Percentiles rank a stretch among this genome's conserved stretches.
These are phyloP conservation scores for Fusarium sp. DNA, from an alignment of 2,329 filamentous ascomycete species.

Conservation along the genomic window DNA sequence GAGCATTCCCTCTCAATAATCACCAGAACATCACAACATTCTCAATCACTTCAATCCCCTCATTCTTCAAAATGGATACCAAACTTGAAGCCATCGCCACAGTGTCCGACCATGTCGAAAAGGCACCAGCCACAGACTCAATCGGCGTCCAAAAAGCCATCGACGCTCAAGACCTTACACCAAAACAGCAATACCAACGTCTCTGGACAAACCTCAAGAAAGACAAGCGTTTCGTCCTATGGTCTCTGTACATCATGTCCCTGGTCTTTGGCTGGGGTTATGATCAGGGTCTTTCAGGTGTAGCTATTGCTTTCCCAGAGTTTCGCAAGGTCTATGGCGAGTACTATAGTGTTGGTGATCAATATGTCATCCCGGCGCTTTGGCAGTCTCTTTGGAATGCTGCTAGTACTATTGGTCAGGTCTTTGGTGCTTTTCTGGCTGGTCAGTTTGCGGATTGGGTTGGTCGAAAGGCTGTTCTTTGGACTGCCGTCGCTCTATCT, in stretches of 20 bases:
- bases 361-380: slow-evolving; percentile 51
- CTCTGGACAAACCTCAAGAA: slow-evolving; percentile 49
- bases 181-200: slow-evolving; percentile 45
- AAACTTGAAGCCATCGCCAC: slow-evolving; percentile 7
- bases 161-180: slow-evolving; percentile 37
- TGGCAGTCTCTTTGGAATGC: slow-evolving; percentile 56
- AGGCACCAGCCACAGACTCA: neutral
- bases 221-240: slow-evolving; percentile 45
- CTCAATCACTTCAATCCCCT: neutral
- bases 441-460: slow-evolving; percentile 45
- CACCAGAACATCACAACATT: neutral
- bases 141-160: slow-evolving; percentile 18
- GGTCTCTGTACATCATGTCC: slow-evolving; percentile 49
- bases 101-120: slow-evolving; percentile 18
- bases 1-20: neutral
- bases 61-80: neutral
- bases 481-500: slow-evolving; percentile 42
- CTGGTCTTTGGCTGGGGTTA: slow-evolving; percentile 54
- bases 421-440: slow-evolving; percentile 46
- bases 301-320: slow-evolving; percentile 52
- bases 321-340: slow-evolving; percentile 52
- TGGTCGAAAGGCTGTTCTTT: slow-evolving; percentile 43
- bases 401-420: slow-evolving; percentile 51
- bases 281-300: slow-evolving; percentile 52
- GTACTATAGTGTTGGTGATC: slow-evolving; percentile 48